Evolutionary conservation across 225 moss, liverwort and hornwort genomes (phyloP).

Genomic region (Straminergon stramineum): DNA sequence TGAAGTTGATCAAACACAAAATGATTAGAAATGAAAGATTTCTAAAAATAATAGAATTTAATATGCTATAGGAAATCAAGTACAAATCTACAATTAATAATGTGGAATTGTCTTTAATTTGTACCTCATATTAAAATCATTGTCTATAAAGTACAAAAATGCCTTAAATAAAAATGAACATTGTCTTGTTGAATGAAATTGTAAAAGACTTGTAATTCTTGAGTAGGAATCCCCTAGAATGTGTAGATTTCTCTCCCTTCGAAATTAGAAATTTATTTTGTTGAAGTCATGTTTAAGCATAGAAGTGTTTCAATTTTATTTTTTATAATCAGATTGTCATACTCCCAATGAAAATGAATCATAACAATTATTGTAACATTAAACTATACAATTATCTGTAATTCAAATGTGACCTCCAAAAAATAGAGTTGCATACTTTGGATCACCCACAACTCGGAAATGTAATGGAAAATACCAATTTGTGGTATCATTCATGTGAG

Average conservation of each 20-base stretch:
- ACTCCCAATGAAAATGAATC: background rate
- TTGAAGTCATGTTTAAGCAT: background rate
- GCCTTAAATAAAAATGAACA: background rate
- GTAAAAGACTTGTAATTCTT: too few species aligned
- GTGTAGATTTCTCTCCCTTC: background rate
- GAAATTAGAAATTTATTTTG: background rate
- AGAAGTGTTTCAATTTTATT: background rate
- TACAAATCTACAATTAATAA: background rate
- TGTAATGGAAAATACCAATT: background rate
- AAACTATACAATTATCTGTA: background rate
- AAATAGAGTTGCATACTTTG: background rate
- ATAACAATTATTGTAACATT: background rate
- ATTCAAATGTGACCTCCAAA: background rate
- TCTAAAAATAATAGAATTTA: background rate
- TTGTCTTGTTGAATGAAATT: background rate
- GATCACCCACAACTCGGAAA: fast-evolving
- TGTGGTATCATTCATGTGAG: background rate
- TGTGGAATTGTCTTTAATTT: background rate
- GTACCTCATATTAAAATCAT: background rate
- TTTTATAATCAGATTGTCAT: background rate
- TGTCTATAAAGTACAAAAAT: background rate
- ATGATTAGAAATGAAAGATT: background rate
- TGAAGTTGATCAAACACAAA: background rate
- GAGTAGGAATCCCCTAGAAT: background rate
- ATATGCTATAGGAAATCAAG: too few species aligned